These are phyloP conservation scores for Curvularia hawaiiensis DNA, from an alignment of 2,329 filamentous ascomycete genomes.

Conservation along the genomic window DNA sequence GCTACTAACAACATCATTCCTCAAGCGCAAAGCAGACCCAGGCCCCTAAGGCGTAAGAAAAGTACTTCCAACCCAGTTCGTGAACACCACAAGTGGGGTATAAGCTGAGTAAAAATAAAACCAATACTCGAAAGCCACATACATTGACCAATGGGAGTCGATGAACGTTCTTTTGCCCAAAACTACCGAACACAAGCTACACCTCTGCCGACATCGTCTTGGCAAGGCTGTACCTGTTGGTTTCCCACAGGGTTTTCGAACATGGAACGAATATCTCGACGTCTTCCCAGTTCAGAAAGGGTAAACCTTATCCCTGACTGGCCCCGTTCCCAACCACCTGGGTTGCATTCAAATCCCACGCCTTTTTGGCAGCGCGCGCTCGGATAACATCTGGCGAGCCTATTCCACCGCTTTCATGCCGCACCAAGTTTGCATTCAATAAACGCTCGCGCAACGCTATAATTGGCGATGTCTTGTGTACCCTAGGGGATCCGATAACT, in stretches of 20 bases:
- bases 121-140: neutral
- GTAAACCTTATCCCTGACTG: neutral
- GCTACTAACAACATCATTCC: neutral
- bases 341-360: neutral
- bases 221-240: neutral
- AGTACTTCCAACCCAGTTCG: neutral
- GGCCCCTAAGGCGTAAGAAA: neutral
- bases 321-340: neutral
- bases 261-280: neutral
- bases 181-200: neutral
- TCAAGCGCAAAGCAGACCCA: neutral
- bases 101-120: neutral
- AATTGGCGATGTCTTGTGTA: neutral
- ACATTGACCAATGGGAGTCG: too few species aligned
- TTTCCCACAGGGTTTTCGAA: neutral
- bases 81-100: neutral
- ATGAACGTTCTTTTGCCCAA: neutral
- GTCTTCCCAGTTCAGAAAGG: neutral
- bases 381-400: neutral
- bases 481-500: neutral
- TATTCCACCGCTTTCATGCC: too few species aligned
- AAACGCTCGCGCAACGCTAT: neutral
- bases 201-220: neutral
- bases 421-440: neutral
- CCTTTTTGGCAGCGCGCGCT: neutral